Conservation (phyloP, 2,329 filamentous ascomycete species). For the Malbranchea cinnamomea region DNA sequence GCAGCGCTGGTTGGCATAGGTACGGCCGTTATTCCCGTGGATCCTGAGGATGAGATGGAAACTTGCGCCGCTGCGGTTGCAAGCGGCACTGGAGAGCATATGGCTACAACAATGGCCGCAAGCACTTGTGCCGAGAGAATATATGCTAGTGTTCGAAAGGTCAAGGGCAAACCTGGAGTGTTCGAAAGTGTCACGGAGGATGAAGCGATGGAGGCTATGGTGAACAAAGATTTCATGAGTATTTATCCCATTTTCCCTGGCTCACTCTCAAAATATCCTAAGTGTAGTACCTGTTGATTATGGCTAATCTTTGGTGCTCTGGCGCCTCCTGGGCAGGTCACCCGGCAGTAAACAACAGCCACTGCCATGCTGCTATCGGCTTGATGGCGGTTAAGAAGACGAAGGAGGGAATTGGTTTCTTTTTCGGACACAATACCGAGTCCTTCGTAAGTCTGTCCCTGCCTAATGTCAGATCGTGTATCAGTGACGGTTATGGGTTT, state of each 20-base stretch:
- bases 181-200: slow-evolving; percentile 61
- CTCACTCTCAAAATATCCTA: slow-evolving; percentile 6
- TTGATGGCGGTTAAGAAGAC: slow-evolving; percentile 82
- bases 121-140: slow-evolving; percentile 73
- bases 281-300: slow-evolving; percentile 3
- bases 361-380: slow-evolving; percentile 76
- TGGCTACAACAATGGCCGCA: slow-evolving; percentile 88
- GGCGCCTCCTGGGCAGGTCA: slow-evolving; percentile 37
- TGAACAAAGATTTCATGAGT: slow-evolving; percentile 82
- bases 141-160: slow-evolving; percentile 52
- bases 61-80: slow-evolving; percentile 70
- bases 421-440: slow-evolving; percentile 95
- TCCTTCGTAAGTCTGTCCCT: slow-evolving; percentile 41
- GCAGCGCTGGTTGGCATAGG: slow-evolving; percentile 87
- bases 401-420: slow-evolving; percentile 59
- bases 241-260: slow-evolving; percentile 8
- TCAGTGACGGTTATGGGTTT: not conserved
- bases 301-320: slow-evolving; percentile 1
- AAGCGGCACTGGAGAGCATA: slow-evolving; percentile 93
- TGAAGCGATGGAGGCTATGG: slow-evolving; percentile 60
- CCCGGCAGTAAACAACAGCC: slow-evolving; percentile 65
- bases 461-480: not conserved
- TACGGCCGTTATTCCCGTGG: slow-evolving; percentile 69
- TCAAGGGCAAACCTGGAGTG: slow-evolving; percentile 37
- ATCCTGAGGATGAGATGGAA: slow-evolving; percentile 52